Evolutionary conservation across 164 flowering plant genomes (phyloP), one percentile per base, ranked within the genome.

Genomic region (Sedum album): DNA sequence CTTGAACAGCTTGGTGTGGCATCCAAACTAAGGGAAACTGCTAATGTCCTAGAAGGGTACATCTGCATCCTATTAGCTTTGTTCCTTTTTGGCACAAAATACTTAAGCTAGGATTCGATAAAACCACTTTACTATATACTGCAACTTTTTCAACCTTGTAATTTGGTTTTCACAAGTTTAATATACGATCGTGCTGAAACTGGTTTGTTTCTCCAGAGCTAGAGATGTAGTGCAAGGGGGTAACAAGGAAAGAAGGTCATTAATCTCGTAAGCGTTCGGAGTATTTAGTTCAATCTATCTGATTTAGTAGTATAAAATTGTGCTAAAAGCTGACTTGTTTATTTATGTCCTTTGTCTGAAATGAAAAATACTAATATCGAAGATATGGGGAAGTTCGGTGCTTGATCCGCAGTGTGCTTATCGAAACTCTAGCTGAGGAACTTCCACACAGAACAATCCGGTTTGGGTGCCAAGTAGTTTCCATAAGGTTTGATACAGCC

Each of bases 1-100:
- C 66, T 69, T 41, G 51, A 69, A 36, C 71, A 69, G 66, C 66
- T 73, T 15, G 68, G 71, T 7, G 57, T 68, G 31, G 75, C 49
- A 14, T 49, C 68, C 13, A 20, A 63, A 14, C 75, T 73, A 65
- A 60, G 75, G 44, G 38, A 33, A 21, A 72, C 74, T 31, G 70
- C 74, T 13, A 1, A 18, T 46, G 25, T 23, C 14, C 17, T 67
- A 8, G 51, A 67, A 46, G 25, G 69, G 69, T 46, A 67, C n/a
- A 39, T 31, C 11, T 5, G 6, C 2, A 18, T 41, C 20, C 49
- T 44, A 39, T 39, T 14, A 39, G 42, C 42, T 39, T 39, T 8
- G 3, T 35, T 35, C 38, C 7, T 35, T 35, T 35, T 35, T 35
- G 3, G 38, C 3, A 3, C 5, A 35, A 44, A 44, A 44, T 44